Evolutionary conservation across 805 yeast genomes (phyloP).

Genomic region (Pichia phayaonensis): DNA sequence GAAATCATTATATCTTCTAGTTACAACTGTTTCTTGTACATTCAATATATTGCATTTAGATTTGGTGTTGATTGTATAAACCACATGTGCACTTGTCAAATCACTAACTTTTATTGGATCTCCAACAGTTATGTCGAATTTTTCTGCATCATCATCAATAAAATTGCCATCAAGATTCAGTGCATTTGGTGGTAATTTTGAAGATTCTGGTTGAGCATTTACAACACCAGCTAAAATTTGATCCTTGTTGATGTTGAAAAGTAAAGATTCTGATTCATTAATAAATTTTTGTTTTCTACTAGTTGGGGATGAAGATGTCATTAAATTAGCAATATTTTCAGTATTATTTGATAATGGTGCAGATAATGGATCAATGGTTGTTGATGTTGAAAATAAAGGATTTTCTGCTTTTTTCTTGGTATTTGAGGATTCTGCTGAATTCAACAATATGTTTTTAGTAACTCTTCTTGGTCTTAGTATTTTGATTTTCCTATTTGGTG

Average conservation of each 20-base stretch:
- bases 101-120: conserved; percentile 94
- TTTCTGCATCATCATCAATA: conserved; percentile 19
- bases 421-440: conserved; percentile 1
- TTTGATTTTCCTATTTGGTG: conserved; percentile 35
- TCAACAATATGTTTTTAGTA: conserved; percentile 25
- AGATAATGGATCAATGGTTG: conserved; percentile 23
- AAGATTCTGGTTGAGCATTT: not conserved
- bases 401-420: not conserved
- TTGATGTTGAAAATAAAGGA: not conserved
- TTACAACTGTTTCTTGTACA: conserved; percentile 45
- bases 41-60: conserved; percentile 36
- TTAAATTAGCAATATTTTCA: conserved; percentile 2
- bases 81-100: conserved; percentile 79
- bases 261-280: conserved; percentile 39
- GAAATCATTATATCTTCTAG: conserved; percentile 86
- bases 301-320: conserved; percentile 26
- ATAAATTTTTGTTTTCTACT: conserved; percentile 15
- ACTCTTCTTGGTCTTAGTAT: conserved; percentile 41
- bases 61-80: conserved; percentile 66
- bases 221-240: not conserved
- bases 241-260: conserved; percentile 35
- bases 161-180: not conserved
- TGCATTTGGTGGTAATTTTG: not conserved
- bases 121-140: conserved; percentile 65
- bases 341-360: not conserved